phyloP scores from a whole-genome alignment of 208 protist genomes.

The Polymyxa betae region DNA sequence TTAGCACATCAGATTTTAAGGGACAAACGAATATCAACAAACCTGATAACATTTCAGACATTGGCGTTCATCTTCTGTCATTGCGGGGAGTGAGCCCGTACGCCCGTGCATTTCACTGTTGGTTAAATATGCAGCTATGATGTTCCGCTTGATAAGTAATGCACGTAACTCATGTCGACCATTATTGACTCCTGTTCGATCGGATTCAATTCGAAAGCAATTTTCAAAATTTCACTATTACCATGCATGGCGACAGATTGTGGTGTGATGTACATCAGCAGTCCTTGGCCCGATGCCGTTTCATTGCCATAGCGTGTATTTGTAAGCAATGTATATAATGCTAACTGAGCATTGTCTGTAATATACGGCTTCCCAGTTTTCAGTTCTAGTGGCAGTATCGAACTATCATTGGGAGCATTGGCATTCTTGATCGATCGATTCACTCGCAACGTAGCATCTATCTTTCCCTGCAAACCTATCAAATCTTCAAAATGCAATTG shows the following conservation, averaged over 20 bases:
- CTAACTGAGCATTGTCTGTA: conserved; percentile 38
- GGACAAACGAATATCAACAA: neutral
- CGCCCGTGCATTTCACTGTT: neutral
- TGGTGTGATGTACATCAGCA: conserved; percentile 35
- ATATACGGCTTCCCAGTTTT: conserved; percentile 30
- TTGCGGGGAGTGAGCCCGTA: neutral
- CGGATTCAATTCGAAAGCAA: neutral
- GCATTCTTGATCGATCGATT: neutral
- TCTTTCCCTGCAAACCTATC: conserved; percentile 30
- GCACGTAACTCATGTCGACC: neutral
- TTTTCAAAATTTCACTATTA: neutral
- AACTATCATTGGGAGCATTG: neutral
- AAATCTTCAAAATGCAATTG: neutral
- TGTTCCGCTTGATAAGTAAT: conserved; percentile 39
- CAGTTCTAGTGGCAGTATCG: neutral
- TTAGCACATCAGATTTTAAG: neutral
- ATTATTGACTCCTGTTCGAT: neutral
- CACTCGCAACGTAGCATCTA: conserved; percentile 16
- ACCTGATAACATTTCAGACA: conserved; percentile 22
- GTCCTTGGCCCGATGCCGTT: neutral
- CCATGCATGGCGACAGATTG: neutral
- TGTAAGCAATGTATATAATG: neutral
- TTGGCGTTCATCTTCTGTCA: neutral
- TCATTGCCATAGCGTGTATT: neutral
- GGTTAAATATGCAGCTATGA: neutral